Base-by-base conservation (phyloP, 192 early-diverging fungal genomes). In the Haplosporangium gracile region DNA sequence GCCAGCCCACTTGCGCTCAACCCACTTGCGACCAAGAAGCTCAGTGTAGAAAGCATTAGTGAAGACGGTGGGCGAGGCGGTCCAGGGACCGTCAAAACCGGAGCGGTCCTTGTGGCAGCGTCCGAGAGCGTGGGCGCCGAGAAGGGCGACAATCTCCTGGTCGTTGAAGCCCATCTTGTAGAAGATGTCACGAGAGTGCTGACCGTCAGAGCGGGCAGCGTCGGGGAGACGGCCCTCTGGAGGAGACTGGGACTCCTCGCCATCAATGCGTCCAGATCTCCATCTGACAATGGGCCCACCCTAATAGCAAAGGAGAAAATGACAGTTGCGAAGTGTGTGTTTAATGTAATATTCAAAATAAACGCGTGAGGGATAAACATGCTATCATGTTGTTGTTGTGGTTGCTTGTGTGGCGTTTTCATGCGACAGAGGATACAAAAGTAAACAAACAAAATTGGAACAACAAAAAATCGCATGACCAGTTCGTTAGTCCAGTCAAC, bases 81-180 rank as follows among this genome's bases (percentile, higher is more conserved):
- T 97, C 98, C 98, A 99, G 20, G 97, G 96, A 9, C 96, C 96
- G 29, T 96, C 93, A 76, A 91, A 97, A 18, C 97, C 97, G 75
- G 91, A 92, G 68, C 95, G 93, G 65, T 90, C 90, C 69, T 90
- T 78, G 82, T 96, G 96, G 90, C 96, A 96, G 77, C 96, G 92
- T 24, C 95, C 95, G 26, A 96, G 82, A 20, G 93, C 93, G 88
- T 97, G 95, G 22, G 95, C 96, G 22, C 96, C 96, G 8, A 92
- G 75, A 72, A 97, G 89, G 6, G 96, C 96, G 36, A 95, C 94
- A 83, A 98, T 98, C 80, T 97, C 97, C 83, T 88, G 89, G 69
- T 90, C 89, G 75, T 88, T 82, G 73, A 90, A 90, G 32, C 89
- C 95, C 95, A 96, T 96, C 65, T 95, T 92, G 90, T 95, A 95